phyloP scores from a whole-genome alignment of 164 flowering plant genomes.

The Magnolia sinica region DNA sequence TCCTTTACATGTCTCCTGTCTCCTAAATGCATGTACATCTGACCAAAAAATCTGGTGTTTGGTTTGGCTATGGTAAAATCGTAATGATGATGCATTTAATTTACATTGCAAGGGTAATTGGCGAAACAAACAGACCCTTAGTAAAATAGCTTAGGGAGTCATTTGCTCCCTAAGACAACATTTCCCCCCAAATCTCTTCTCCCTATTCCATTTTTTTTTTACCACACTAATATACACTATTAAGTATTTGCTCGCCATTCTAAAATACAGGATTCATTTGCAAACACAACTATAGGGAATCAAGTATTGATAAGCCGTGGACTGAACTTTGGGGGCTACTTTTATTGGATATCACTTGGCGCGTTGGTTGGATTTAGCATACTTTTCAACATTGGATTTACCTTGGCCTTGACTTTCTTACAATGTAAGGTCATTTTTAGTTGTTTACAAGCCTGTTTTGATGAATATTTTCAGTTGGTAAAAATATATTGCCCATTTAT shows the following conservation, averaged over 20 bases:
- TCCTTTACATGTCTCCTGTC: too few relatives aligned
- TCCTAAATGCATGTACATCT: too few relatives aligned
- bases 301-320: constrained; percentile 49
- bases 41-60: too few relatives aligned
- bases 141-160: too few relatives aligned
- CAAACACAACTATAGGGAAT: constrained; percentile 44
- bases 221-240: not conserved
- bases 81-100: too few relatives aligned
- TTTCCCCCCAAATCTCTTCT: too few relatives aligned
- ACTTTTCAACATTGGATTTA: constrained; percentile 48
- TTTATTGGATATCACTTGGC: constrained; percentile 53
- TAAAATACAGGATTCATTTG: constrained; percentile 25
- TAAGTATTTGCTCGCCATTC: not conserved
- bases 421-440: constrained; percentile 35
- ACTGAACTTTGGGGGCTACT: constrained; percentile 36
- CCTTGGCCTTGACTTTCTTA: constrained; percentile 46
- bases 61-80: too few relatives aligned
- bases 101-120: too few relatives aligned
- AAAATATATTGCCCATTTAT: not conserved
- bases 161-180: too few relatives aligned
- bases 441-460: not conserved
- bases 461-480: too few relatives aligned
- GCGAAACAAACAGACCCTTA: too few relatives aligned
- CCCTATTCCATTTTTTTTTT: too few relatives aligned
- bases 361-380: constrained; percentile 49